Base-by-base conservation (phyloP, 371 early-diverging fungal species). In the Zychaea mexicana region DNA sequence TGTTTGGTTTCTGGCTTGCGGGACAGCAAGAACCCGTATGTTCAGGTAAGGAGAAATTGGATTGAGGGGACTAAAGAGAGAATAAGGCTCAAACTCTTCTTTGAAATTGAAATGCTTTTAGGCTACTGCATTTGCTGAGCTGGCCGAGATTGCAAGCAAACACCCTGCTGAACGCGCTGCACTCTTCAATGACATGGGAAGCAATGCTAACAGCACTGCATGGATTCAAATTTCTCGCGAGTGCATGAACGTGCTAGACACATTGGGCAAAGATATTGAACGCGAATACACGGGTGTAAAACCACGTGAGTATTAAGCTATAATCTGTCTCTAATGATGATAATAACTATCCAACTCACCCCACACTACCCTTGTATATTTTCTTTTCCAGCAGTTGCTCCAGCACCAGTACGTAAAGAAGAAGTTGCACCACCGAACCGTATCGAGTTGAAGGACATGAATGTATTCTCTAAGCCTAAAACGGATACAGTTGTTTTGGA, bases 71-170 rank as follows among this genome's bases (percentile, higher is more conserved):
- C 9, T 9, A 36, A 22, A 49, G 22, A 6, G 15, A 42, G n/a
- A 15, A n/a, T 13, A 42, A 42, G 42, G 42, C 4, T 15, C 42
- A 42, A 1, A n/a, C 13, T 42, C 4, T 1, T 42, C 4, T 12
- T 42, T 42, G 47, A 28, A 47, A 12, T n/a, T 39, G 6, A 2
- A 33, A 38, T 2, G 13, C 15, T 39, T 7, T 46, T 66, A 71
- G 59, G 65, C 68, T 10, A 64, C 71, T 19, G 85, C 87, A 0
- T 85, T 72, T 68, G 73, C 79, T 21, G 87, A 87, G 56, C 64
- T 87, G 9, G 76, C 71, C 17, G 58, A 63, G 2, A 42, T 84
- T 36, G 61, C 82, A 7, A 66, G 69, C 21, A 72, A 78, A 33
- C 33, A 57, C 1, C 64, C 78, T 0, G 62, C 66, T 3, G 61